These are phyloP conservation scores for Gaertneriomyces sp. DNA, from an alignment of 192 early-diverging fungal genomes.

Conservation along the genomic window DNA sequence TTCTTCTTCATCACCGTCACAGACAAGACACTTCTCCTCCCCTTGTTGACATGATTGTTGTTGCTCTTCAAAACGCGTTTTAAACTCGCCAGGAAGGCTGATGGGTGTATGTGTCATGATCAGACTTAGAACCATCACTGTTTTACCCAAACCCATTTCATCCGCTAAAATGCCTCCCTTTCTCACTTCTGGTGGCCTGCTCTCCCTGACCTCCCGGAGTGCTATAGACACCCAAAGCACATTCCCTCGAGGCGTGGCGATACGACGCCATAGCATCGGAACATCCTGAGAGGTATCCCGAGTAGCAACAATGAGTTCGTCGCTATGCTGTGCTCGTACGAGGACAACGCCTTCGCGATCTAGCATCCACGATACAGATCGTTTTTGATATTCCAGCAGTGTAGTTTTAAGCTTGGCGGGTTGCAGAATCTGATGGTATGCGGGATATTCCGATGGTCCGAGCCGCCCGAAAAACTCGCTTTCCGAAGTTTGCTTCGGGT, in stretches of 20 bases:
- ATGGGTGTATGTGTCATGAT: slow-evolving; percentile 44
- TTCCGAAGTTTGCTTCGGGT: no score
- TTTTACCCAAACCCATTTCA: slow-evolving; percentile 72
- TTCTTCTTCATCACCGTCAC: no score
- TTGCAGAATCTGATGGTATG: neutral
- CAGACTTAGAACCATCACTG: slow-evolving; percentile 58
- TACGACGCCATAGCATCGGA: slow-evolving; percentile 10
- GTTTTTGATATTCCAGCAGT: slow-evolving; percentile 31
- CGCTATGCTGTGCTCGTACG: neutral
- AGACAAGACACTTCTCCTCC: no score
- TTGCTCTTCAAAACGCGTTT: no score
- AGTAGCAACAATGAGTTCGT: neutral
- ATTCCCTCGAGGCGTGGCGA: neutral
- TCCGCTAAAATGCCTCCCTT: slow-evolving; percentile 47
- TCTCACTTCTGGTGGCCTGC: neutral
- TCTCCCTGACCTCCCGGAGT: neutral
- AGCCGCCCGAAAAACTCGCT: no score
- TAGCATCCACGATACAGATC: slow-evolving; percentile 44
- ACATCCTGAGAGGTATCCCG: neutral
- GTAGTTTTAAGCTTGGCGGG: neutral
- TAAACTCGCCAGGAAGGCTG: no score
- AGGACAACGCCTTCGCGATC: slow-evolving; percentile 22
- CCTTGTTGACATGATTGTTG: no score
- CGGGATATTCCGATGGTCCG: no score
- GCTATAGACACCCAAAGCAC: neutral